A percentile compares a stretch with the other conserved stretches of the same genome.
phyloP scores from a whole-genome alignment of 208 protist genomes.

The Acanthamoeba quina region DNA sequence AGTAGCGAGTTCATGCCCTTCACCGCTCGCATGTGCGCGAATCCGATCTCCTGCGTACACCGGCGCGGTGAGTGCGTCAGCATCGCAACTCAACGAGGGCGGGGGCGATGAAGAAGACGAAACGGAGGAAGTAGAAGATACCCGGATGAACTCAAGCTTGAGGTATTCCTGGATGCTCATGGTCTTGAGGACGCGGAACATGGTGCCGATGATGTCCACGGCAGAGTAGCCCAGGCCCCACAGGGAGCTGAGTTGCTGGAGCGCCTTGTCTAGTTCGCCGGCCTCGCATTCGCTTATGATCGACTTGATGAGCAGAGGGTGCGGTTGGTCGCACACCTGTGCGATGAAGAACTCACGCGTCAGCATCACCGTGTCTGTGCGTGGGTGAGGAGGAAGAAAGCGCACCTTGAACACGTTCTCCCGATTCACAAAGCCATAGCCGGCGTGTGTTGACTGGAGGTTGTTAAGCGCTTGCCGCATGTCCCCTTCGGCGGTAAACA shows the following conservation, averaged over 20 bases:
- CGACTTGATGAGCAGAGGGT: slow-evolving; percentile 95
- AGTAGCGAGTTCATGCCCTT: slow-evolving; percentile 90
- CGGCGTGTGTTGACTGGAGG: slow-evolving; percentile 96
- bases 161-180: slow-evolving; percentile 84
- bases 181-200: slow-evolving; percentile 94
- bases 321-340: slow-evolving; percentile 97
- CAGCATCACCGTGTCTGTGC: not conserved
- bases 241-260: slow-evolving; percentile 91
- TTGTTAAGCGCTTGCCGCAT: slow-evolving; percentile 98
- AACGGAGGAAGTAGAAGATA: not conserved
- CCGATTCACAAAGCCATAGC: slow-evolving; percentile 96
- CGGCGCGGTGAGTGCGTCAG: not conserved
- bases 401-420: slow-evolving; percentile 99
- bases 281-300: slow-evolving; percentile 93
- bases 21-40: slow-evolving; percentile 89
- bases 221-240: slow-evolving; percentile 95
- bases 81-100: no score
- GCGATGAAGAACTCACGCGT: not conserved
- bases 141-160: slow-evolving; percentile 91
- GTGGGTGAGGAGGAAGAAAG: not conserved
- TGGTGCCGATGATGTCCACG: slow-evolving; percentile 97
- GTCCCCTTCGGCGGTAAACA: slow-evolving; percentile 98
- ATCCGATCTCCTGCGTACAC: slow-evolving; percentile 88
- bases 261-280: slow-evolving; percentile 89
- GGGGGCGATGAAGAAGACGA: not conserved